These are phyloP conservation scores for Suillus sp. DNA, from an alignment of 768 basidiomycete genomes.

Conservation along the genomic window DNA sequence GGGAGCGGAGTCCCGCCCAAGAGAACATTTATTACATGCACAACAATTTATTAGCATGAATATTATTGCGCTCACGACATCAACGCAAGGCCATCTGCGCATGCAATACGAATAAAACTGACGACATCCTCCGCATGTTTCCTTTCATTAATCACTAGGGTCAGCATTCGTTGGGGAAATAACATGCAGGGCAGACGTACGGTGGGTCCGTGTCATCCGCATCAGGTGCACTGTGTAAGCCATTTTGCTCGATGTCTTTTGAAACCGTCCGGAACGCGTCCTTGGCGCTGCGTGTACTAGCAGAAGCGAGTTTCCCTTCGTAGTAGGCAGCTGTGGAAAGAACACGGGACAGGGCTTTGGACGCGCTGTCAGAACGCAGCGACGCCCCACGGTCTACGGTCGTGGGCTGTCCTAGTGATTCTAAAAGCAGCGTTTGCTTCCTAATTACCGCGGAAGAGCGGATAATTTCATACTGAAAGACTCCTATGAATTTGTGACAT, in stretches of 20 bases:
- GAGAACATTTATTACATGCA: not conserved
- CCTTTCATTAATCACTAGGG: slow-evolving; percentile 33
- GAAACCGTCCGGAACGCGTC: slow-evolving; percentile 60
- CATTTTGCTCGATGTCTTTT: slow-evolving; percentile 62
- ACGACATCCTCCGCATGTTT: slow-evolving; percentile 48
- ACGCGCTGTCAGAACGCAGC: slow-evolving; percentile 35
- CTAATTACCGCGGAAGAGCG: slow-evolving; percentile 52
- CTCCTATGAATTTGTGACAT: slow-evolving; percentile 2
- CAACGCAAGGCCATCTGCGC: slow-evolving; percentile 53
- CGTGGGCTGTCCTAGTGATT: slow-evolving; percentile 36
- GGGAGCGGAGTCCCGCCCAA: slow-evolving; percentile 29
- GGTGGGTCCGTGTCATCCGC: slow-evolving; percentile 38
- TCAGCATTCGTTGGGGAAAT: slow-evolving; percentile 19
- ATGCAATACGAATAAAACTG: slow-evolving; percentile 59
- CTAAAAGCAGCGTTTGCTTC: slow-evolving; percentile 49
- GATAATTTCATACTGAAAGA: slow-evolving; percentile 64
- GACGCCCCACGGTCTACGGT: slow-evolving; percentile 30
- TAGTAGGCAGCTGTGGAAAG: slow-evolving; percentile 52
- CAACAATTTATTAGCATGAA: not conserved
- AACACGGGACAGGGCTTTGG: slow-evolving; percentile 45
- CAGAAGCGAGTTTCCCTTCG: slow-evolving; percentile 49
- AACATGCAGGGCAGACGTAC: slow-evolving; percentile 40
- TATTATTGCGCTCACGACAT: slow-evolving; percentile 42
- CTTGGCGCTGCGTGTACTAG: slow-evolving; percentile 49
- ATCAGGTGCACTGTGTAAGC: slow-evolving; percentile 46